Base-by-base conservation (phyloP, 345 rosid species). In the Toxicodendron radicans region DNA sequence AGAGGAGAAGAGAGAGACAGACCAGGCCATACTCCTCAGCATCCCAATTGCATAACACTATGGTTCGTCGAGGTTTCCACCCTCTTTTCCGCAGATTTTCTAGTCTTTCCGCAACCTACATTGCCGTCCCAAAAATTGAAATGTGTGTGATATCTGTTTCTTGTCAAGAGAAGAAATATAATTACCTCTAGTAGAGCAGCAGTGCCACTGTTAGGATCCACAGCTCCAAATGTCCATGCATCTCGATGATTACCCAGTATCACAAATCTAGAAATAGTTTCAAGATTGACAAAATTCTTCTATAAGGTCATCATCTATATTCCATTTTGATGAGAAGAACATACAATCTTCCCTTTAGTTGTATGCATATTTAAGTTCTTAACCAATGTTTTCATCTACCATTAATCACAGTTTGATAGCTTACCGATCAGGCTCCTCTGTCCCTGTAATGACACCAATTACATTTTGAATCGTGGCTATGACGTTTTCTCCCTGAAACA, bases 191-290 rank as follows among this genome's bases (percentile, higher is more conserved):
- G 78, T 41, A 93, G 83, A 27, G 90, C 85, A 16, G 94, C 98
- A 46, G 97, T 90, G 20, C 91, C 98, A 45, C 98, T 93, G 80
- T 87, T 91, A 49, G 97, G 97, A 87, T 91, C 95, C 41, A 85
- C 98, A 3, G 97, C 94, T 64, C 98, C 98, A 60, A 88, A 93
- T 38, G 89, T 90, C 98, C 98, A 93, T 70, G 98, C 98, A 79
- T 91, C 98, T 41, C 97, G 80, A 79, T 93, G 98, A 83, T 93
- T 91, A 12, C 98, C 95, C 74, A 93, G 77, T 69, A 91, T 73
- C 66, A 91, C 85, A 72, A 80, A 93, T 74, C 98, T 93, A 70
- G 17, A 73, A 58, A 72, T 66, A n/a, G 49, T 45, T 45, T 51
- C 56, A 66, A 27, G 41, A 38, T 27, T 35, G 38, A 33, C 46